These are phyloP conservation scores for Raffaelea ambrosiae DNA, from an alignment of 2,329 filamentous ascomycete species.

Conservation along the genomic window DNA sequence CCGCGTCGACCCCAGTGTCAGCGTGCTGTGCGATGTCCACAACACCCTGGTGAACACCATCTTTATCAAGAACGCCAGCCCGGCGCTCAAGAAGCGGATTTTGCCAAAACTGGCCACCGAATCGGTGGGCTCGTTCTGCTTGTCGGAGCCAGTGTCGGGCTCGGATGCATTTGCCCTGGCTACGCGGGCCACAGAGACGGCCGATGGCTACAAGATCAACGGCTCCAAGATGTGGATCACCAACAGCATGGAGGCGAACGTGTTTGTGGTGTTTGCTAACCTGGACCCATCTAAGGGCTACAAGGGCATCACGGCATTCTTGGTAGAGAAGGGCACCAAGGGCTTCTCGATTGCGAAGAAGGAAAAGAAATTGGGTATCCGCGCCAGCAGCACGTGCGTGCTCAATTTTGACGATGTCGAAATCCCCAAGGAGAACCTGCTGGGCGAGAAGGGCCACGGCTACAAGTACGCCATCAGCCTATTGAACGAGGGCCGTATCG, in stretches of 20 bases:
- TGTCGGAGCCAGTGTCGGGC: constrained; percentile 86
- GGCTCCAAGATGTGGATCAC: constrained; percentile 99
- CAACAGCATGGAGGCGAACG: constrained; percentile 84
- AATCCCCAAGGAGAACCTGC: constrained; percentile 77
- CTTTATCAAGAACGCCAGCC: constrained; percentile 74
- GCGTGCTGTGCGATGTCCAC: constrained; percentile 92
- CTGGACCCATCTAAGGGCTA: constrained; percentile 87
- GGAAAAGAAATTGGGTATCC: constrained; percentile 99
- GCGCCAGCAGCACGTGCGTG: constrained; percentile 91
- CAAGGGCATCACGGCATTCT: constrained; percentile 92
- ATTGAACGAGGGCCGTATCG: constrained; percentile 93
- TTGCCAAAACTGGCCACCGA: constrained; percentile 83
- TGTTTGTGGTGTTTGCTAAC: constrained; percentile 98
- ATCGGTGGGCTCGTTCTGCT: constrained; percentile 85
- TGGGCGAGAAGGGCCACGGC: constrained; percentile 82
- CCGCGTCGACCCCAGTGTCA: constrained; percentile 86
- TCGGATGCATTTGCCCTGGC: constrained; percentile 94
- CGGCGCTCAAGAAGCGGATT: constrained; percentile 73
- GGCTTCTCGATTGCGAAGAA: constrained; percentile 98
- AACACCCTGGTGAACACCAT: constrained; percentile 97
- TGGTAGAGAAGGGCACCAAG: constrained; percentile 81
- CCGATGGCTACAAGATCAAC: constrained; percentile 75
- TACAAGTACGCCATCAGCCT: constrained; percentile 97
- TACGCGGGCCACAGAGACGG: constrained; percentile 79
- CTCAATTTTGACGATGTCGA: constrained; percentile 96